These are phyloP conservation scores for Coccomyxa sp. DNA, from an alignment of 139 green algal genomes.

Conservation along the genomic window DNA sequence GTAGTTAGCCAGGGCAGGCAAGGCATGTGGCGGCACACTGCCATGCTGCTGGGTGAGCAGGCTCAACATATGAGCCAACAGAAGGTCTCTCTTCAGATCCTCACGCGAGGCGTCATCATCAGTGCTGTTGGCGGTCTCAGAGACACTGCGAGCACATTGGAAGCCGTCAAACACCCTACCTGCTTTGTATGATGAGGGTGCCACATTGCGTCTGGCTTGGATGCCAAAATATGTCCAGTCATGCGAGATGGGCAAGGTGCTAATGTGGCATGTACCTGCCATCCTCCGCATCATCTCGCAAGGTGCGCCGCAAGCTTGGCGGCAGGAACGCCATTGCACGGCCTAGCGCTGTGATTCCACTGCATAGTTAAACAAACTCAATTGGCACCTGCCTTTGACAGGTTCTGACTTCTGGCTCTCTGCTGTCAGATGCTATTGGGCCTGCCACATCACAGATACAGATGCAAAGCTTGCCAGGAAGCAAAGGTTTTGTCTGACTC, in stretches of 20 bases:
- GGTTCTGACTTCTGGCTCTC: background rate
- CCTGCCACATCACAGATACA: slow-evolving; percentile 9
- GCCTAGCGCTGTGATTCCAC: background rate
- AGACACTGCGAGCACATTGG: background rate
- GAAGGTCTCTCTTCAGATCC: slow-evolving; percentile 40
- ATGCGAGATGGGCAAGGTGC: background rate
- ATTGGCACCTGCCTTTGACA: background rate
- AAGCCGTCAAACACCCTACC: background rate
- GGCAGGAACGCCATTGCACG: background rate
- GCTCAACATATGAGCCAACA: slow-evolving; percentile 62
- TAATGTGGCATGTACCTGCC: no score
- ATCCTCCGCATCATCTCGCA: background rate
- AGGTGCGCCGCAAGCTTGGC: background rate
- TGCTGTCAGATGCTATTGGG: background rate
- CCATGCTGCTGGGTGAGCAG: slow-evolving; percentile 23
- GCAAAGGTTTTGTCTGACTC: slow-evolving; percentile 11
- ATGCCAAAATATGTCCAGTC: background rate
- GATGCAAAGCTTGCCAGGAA: slow-evolving; percentile 20
- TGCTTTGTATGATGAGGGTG: background rate
- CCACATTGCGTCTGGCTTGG: background rate
- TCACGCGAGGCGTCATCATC: slow-evolving; percentile 15
- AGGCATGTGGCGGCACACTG: slow-evolving; percentile 33
- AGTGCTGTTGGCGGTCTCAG: background rate
- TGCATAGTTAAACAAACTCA: background rate
- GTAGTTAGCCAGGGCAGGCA: slow-evolving; percentile 46